Conservation (phyloP, 495 filamentous ascomycete genomes). For the Penicillium diatomitis region DNA sequence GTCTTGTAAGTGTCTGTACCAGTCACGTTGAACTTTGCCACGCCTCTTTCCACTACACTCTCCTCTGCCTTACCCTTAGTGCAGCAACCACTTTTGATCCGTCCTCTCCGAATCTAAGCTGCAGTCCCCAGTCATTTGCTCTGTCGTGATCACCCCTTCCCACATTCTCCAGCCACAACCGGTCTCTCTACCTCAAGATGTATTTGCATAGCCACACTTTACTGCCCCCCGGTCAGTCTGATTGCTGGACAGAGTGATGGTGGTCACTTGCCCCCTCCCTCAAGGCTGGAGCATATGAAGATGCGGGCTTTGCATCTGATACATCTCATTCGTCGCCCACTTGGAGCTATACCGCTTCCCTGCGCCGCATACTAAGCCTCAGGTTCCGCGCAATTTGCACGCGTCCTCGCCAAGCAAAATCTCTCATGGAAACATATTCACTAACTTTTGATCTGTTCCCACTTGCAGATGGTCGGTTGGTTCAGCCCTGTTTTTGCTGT, state of each 20-base stretch:
- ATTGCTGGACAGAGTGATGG: slow-evolving; percentile 6
- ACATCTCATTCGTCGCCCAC: slow-evolving; percentile 5
- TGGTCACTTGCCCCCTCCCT: slow-evolving; percentile 17
- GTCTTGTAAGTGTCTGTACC: slow-evolving; percentile 68
- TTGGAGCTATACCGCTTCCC: slow-evolving; percentile 2
- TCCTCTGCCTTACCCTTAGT: slow-evolving; percentile 6
- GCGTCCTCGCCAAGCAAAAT: slow-evolving; percentile 1
- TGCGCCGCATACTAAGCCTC: slow-evolving; percentile 19
- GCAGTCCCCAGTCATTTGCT: too few relatives aligned
- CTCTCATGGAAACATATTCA: slow-evolving; percentile 1
- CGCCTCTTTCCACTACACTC: background rate
- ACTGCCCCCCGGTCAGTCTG: slow-evolving; percentile 5
- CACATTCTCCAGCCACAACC: background rate
- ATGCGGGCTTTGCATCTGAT: background rate
- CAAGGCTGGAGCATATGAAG: slow-evolving; percentile 15
- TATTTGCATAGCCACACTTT: background rate
- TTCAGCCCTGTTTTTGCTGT: slow-evolving; percentile 79
- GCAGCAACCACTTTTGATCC: background rate
- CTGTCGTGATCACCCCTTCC: background rate
- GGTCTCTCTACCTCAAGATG: background rate
- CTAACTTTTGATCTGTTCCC: slow-evolving; percentile 10
- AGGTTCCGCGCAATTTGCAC: slow-evolving; percentile 6
- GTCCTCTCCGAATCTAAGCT: too few relatives aligned
- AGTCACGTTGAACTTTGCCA: background rate
- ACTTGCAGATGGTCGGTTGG: slow-evolving; percentile 81